phyloP scores from a whole-genome alignment of 1,284 basidiomycete species.

The Sparassis latifolia region DNA sequence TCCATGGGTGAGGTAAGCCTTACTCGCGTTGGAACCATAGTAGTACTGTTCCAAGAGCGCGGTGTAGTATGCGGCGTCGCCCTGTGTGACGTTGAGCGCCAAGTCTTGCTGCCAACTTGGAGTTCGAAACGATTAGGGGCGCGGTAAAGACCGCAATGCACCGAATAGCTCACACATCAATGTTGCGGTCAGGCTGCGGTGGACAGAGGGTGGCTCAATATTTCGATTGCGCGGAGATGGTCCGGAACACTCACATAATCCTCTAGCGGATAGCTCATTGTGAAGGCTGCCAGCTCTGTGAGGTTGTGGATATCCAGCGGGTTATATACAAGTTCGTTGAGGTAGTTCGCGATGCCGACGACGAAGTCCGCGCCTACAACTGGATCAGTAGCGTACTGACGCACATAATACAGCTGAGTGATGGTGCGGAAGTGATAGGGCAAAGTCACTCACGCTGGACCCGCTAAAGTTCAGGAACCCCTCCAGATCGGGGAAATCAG shows the following conservation, averaged over 20 bases:
- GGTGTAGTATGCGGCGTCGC: too few species aligned
- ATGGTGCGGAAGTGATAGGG: not conserved
- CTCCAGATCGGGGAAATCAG: conserved; percentile 30
- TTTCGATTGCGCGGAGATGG: conserved; percentile 38
- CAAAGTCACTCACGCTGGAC: conserved; percentile 28
- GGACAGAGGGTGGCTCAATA: conserved; percentile 34
- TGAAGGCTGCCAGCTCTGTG: conserved; percentile 46
- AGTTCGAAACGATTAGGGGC: conserved; percentile 40
- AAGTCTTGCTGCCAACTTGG: conserved; percentile 41
- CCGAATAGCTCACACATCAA: too few species aligned
- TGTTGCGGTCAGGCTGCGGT: conserved; percentile 21
- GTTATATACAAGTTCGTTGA: conserved; percentile 23
- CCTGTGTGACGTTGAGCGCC: too few species aligned
- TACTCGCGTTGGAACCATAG: too few species aligned
- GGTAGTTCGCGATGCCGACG: conserved; percentile 28
- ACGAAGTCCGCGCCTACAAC: conserved; percentile 5
- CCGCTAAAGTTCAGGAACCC: conserved; percentile 28
- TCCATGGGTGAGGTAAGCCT: too few species aligned
- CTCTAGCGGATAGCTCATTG: conserved; percentile 18
- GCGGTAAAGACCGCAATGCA: not conserved
- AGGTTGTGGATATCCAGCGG: conserved; percentile 29
- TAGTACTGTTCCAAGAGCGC: too few species aligned
- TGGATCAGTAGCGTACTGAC: not conserved
- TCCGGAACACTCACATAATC: conserved; percentile 21
- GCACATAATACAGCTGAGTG: not conserved